phyloP scores from a whole-genome alignment of 176 grass and related monocot genomes.

The Thalia dealbata region DNA sequence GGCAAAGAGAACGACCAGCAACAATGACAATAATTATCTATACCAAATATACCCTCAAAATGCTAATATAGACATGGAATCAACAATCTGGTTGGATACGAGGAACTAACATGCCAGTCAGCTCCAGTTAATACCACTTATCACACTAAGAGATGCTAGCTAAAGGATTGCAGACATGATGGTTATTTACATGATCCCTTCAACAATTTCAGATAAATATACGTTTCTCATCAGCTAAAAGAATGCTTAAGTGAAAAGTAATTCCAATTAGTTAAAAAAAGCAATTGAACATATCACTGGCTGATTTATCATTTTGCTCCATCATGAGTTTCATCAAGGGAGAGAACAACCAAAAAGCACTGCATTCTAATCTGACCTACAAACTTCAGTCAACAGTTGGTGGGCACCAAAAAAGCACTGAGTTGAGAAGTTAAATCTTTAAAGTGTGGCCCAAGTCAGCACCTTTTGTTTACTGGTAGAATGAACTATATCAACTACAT shows the following conservation, averaged over 20 bases:
- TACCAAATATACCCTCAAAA: not conserved
- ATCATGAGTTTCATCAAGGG: not conserved
- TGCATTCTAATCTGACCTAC: not conserved
- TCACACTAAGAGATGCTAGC: too few species aligned
- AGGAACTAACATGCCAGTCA: not conserved
- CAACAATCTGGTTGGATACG: not conserved
- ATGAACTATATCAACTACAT: not conserved
- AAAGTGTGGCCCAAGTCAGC: not conserved
- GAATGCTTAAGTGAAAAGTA: not conserved
- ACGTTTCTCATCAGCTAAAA: not conserved
- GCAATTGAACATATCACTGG: not conserved
- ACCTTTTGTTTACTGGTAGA: not conserved
- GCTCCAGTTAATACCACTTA: too few species aligned
- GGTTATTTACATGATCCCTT: not conserved
- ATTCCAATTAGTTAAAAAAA: not conserved
- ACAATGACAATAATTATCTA: not conserved
- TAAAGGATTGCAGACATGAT: too few species aligned
- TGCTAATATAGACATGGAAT: not conserved
- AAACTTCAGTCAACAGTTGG: not conserved
- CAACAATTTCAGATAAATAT: too few species aligned
- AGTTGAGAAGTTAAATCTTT: not conserved
- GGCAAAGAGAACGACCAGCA: not conserved
- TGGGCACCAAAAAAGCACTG: not conserved
- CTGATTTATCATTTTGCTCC: not conserved
- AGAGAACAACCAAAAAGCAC: not conserved